These are phyloP conservation scores for Suillus bovinus DNA, from an alignment of 768 basidiomycete species.

Conservation along the genomic window DNA sequence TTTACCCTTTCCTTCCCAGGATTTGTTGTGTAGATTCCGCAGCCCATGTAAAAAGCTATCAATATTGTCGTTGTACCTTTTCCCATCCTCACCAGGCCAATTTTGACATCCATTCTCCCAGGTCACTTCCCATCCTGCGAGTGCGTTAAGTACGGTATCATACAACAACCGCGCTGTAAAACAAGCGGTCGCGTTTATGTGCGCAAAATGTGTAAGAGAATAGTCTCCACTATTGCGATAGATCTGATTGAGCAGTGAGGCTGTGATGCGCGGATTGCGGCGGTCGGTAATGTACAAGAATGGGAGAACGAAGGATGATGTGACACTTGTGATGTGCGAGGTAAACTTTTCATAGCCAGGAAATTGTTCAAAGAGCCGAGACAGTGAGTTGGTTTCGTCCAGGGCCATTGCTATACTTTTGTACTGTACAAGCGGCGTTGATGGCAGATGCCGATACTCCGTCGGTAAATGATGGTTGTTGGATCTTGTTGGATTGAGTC, in stretches of 20 bases:
- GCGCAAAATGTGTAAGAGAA: slow-evolving; percentile 41
- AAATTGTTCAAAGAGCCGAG: slow-evolving; percentile 15
- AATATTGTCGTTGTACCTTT: slow-evolving; percentile 62
- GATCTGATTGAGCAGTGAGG: slow-evolving; percentile 41
- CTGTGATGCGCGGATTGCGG: slow-evolving; percentile 46
- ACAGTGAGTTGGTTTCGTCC: slow-evolving; percentile 18
- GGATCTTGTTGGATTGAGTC: slow-evolving; percentile 18
- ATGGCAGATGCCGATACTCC: not conserved
- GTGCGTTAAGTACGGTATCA: slow-evolving; percentile 61
- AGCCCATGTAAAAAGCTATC: slow-evolving; percentile 75
- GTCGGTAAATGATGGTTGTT: slow-evolving; percentile 12
- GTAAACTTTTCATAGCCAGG: slow-evolving; percentile 28
- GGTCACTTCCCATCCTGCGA: slow-evolving; percentile 53
- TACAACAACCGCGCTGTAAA: slow-evolving; percentile 65
- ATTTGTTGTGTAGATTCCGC: slow-evolving; percentile 34
- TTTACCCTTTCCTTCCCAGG: slow-evolving; percentile 19
- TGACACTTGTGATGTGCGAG: slow-evolving; percentile 29
- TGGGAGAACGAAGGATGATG: slow-evolving; percentile 48
- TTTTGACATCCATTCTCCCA: slow-evolving; percentile 66
- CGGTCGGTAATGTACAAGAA: slow-evolving; percentile 72
- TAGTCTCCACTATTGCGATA: slow-evolving; percentile 28
- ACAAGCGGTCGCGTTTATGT: slow-evolving; percentile 57
- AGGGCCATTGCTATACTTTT: slow-evolving; percentile 10
- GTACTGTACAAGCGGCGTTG: not conserved
- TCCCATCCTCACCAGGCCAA: slow-evolving; percentile 46